Base-by-base conservation (phyloP, 805 yeast species). In the Torulaspora gathmanii region DNA sequence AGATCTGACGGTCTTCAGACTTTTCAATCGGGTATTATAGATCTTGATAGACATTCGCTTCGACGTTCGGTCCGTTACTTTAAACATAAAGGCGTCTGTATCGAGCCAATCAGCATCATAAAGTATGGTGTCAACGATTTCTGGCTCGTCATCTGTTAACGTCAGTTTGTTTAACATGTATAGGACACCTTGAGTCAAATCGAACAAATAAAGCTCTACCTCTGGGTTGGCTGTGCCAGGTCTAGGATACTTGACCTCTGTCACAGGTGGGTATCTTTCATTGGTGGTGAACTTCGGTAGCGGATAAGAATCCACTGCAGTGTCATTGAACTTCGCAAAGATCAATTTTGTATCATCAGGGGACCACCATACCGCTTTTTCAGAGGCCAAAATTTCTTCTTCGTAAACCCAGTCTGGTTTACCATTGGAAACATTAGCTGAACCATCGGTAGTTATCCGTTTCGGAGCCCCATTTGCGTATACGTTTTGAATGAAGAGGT, bases 361-460 rank as follows among this genome's bases (percentile, higher is more conserved):
- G 12, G 82, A 68, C 89, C 91, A 85, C 85, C 88, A 84, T 10
- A 84, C 66, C 0, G 84, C 79, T 28, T 61, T 64, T 50, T 83
- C 90, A 12, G 67, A 55, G 0, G 73, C 73, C 10, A 80, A 64
- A 1, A 86, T 86, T 56, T 86, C 95, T 57, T 86, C 95, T 60
- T 86, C 95, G 61, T 85, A 85, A 1, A 85, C 82, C 93, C 95
- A 86, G 57, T 85, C 93, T 0, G 90, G 80, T 50, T 73, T 81
- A 5, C 87, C 95, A 53, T 85, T 81, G 49, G 74, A 71, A 3
- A 83, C 67, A 13, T 72, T 64, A 0, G 50, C 57, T 10, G 73
- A 66, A 0, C 89, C 90, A 58, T 78, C 83, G 4, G 45, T n/a
- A 0, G 71, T 65, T 2, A 67, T 43, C 34, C 57, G 58, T 13